Conservation (phyloP, 202 grass and related monocot genomes). For the Eragrostis tef region DNA sequence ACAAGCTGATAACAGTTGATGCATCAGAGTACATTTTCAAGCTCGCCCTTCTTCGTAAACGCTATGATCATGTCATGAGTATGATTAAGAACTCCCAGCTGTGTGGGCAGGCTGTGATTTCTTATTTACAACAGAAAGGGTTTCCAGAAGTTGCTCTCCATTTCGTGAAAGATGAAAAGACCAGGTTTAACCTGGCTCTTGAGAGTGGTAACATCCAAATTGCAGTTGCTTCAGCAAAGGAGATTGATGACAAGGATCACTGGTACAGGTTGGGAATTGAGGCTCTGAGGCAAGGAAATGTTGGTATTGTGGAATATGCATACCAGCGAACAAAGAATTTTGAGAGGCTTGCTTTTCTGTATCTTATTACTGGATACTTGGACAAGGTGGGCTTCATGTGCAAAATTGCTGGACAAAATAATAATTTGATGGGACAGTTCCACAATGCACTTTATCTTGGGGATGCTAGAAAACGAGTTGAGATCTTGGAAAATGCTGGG, state of each 20-base stretch:
- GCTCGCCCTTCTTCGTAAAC: conserved; percentile 82
- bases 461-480: conserved; percentile 80
- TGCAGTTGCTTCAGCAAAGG: conserved; percentile 95
- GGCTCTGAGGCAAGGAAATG: conserved; percentile 93
- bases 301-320: conserved; percentile 97
- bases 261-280: conserved; percentile 97
- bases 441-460: conserved; percentile 98
- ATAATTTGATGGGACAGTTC: conserved; percentile 96
- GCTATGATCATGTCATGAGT: conserved; percentile 95
- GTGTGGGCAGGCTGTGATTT: conserved; percentile 92
- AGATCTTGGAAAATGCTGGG: conserved; percentile 86
- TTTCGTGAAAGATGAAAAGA: conserved; percentile 99
- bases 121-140: conserved; percentile 96
- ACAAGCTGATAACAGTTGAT: conserved; percentile 76
- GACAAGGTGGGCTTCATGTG: conserved; percentile 94
- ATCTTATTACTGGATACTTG: conserved; percentile 90
- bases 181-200: conserved; percentile 90
- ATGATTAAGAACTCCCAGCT: conserved; percentile 96
- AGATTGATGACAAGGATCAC: conserved; percentile 99
- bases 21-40: conserved; percentile 99
- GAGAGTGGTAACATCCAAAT: conserved; percentile 98
- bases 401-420: conserved; percentile 91
- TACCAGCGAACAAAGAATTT: conserved; percentile 98
- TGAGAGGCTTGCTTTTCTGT: conserved; percentile 96
- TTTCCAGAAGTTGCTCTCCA: conserved; percentile 99